These are phyloP conservation scores for Acanthamoeba royreba DNA, from an alignment of 208 protist species.

Conservation along the genomic window DNA sequence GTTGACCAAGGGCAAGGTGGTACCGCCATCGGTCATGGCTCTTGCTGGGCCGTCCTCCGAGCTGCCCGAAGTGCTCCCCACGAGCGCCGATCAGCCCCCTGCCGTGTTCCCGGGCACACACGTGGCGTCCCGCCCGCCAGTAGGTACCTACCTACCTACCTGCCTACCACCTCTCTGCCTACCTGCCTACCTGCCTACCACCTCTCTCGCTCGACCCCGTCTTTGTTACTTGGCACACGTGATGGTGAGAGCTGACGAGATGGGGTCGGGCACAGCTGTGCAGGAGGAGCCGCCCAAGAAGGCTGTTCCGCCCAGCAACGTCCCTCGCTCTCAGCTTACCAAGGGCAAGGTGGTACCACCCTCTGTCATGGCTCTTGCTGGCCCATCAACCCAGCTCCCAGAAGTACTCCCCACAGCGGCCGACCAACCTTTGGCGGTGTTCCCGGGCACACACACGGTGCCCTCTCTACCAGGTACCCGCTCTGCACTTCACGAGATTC, in stretches of 20 bases:
- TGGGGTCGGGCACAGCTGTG: background rate
- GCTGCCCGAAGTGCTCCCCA: background rate
- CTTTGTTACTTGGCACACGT: too few relatives aligned
- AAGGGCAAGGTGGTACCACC: background rate
- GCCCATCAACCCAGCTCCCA: background rate
- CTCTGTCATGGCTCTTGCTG: background rate
- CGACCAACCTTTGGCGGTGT: background rate
- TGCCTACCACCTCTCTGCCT: too few relatives aligned
- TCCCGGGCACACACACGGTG: background rate
- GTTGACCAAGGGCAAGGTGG: conserved; percentile 1
- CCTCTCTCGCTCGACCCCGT: too few relatives aligned
- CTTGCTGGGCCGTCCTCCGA: background rate
- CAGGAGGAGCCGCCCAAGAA: background rate
- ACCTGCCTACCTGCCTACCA: too few relatives aligned
- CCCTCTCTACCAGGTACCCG: background rate
- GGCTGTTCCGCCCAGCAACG: background rate
- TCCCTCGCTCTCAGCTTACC: background rate
- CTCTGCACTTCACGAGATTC: too few relatives aligned
- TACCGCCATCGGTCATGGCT: background rate
- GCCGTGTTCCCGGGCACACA: background rate
- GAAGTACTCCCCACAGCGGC: background rate
- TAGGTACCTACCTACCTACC: too few relatives aligned
- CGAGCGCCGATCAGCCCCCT: background rate
- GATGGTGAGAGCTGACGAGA: too few relatives aligned
- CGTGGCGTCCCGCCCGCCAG: too few relatives aligned